Evolutionary conservation across 176 grass and related monocot genomes (phyloP).

Genomic region (Oryza punctata): DNA sequence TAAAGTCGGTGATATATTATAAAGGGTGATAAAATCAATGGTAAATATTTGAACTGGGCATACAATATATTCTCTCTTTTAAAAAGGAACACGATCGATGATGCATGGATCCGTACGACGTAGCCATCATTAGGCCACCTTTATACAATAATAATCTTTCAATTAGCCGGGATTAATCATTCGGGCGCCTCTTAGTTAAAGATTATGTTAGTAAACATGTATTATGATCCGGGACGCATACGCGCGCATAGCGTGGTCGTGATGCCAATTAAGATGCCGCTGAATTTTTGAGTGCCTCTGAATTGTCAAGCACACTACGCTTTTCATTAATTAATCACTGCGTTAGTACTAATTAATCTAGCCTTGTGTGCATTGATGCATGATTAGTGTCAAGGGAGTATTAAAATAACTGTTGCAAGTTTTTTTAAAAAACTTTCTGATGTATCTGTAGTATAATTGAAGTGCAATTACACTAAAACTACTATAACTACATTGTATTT

Average conservation of each 20-base stretch:
- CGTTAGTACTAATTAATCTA: neutral
- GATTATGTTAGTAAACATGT: conserved; percentile 22
- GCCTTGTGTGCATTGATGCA: conserved; percentile 34
- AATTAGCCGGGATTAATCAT: conserved; percentile 54
- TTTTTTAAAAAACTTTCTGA: no score
- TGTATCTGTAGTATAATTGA: no score
- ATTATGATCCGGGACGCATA: neutral
- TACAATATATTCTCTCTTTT: no score
- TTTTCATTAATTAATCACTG: neutral
- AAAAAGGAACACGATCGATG: conserved; percentile 1
- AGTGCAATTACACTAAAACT: no score
- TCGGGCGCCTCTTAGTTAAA: conserved; percentile 30
- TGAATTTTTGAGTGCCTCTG: conserved; percentile 6
- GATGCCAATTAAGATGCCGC: conserved; percentile 56
- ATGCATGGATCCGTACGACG: conserved; percentile 57
- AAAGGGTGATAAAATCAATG: no score
- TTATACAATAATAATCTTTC: conserved; percentile 49
- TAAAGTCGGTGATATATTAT: no score
- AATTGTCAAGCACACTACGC: conserved; percentile 37
- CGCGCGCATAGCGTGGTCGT: conserved; percentile 30
- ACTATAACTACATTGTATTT: no score
- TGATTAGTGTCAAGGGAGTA: no score
- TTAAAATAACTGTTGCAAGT: no score
- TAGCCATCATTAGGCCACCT: conserved; percentile 45
- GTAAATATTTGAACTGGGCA: no score